Evolutionary conservation across 2,329 filamentous ascomycete species (phyloP).

Genomic region (Salinomyces thailandicus): DNA sequence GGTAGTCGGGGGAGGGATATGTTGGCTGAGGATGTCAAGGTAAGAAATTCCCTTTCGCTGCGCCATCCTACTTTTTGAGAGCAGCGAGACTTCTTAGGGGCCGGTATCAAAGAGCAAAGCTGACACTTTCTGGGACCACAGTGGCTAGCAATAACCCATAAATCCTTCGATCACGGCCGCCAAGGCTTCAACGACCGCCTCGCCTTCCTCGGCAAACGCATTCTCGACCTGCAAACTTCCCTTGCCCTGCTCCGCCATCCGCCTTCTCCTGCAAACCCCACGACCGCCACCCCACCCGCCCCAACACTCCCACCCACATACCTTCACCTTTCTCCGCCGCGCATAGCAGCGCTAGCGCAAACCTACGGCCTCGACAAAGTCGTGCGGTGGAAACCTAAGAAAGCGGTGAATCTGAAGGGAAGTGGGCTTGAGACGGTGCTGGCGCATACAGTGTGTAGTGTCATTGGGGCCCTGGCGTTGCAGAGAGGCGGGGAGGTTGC

Average conservation of each 20-base stretch:
- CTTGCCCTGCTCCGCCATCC: constrained; percentile 44
- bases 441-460: constrained; percentile 67
- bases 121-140: constrained; percentile 7
- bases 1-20: constrained; percentile 51
- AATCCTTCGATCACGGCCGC: constrained; percentile 92
- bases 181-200: constrained; percentile 90
- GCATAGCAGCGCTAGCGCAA: constrained; percentile 57
- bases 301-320: too few species aligned
- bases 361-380: constrained; percentile 63
- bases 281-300: too few species aligned
- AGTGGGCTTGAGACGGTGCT: constrained; percentile 70
- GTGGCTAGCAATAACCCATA: constrained; percentile 94
- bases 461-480: constrained; percentile 80
- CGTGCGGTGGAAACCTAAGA: constrained; percentile 77
- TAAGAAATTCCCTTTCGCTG: constrained; percentile 11
- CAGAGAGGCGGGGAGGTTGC: constrained; percentile 75
- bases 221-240: constrained; percentile 54
- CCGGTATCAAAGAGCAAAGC: too few species aligned
- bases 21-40: constrained; percentile 78
- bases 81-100: too few species aligned
- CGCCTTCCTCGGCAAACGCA: constrained; percentile 66
- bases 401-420: constrained; percentile 56
- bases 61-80: too few species aligned
- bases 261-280: too few species aligned
- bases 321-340: constrained; percentile 54